Evolutionary conservation across 495 filamentous ascomycete genomes (phyloP), one percentile per base, ranked within the genome.

Genomic region (Aspergillus incahuasiensis): DNA sequence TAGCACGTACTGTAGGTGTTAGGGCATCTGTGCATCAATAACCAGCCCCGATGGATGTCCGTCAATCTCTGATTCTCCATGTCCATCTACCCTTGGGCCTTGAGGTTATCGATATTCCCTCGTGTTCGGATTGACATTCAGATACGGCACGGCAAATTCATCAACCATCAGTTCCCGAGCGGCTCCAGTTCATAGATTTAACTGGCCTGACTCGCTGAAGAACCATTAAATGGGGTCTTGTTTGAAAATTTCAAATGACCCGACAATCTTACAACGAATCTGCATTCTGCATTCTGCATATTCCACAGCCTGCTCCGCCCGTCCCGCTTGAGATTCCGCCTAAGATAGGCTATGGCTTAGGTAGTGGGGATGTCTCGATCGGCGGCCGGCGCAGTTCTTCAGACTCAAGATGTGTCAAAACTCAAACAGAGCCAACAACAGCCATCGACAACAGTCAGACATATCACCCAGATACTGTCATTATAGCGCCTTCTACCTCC

Each of bases 21-120:
- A 47, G 52, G 57, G 52, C 57, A 59, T 44, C 47, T 22, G 28
- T 55, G 57, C 57, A 59, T 55, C 32, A 15, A 8, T 4, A 3
- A 28, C 3, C 25, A 28, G 25, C 25, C 25, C 25, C 8, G 25
- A 28, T 4, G 4, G 8, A 28, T 28, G 8, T 8, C 25, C n/a
- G n/a, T n/a, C n/a, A n/a, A n/a, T 28, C 25, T 28, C 25, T 3
- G 25, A 28, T 28, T n/a, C n/a, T n/a, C n/a, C n/a, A n/a, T n/a
- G n/a, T n/a, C n/a, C n/a, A n/a, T n/a, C n/a, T n/a, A n/a, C n/a
- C 9, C 28, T 30, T 30, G 28, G 28, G n/a, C n/a, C n/a, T 30
- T 35, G 32, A 35, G 13, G 32, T 11, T 35, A 35, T 35, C 32
- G 13, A 11, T 2, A 35, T 35, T 11, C 32, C 32, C 32, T 35